These are phyloP conservation scores for Candida namnaoensis DNA, from an alignment of 805 yeast genomes.

Conservation along the genomic window DNA sequence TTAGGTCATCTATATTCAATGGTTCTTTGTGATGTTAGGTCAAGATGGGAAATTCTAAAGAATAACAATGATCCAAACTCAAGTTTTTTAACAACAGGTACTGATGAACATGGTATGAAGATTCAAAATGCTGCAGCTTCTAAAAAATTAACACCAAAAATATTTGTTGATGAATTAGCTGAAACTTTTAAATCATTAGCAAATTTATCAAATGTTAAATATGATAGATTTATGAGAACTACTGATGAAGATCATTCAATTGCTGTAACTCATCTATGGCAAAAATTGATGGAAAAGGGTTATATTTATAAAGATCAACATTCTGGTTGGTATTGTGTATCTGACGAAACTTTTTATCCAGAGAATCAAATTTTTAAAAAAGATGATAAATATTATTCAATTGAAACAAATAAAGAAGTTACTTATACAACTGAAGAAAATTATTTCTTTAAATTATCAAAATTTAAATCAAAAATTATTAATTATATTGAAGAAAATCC, in stretches of 20 bases:
- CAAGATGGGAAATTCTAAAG: conserved; percentile 57
- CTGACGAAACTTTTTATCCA: conserved; percentile 93
- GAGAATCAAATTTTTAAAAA: conserved; percentile 52
- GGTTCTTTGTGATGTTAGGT: conserved; percentile 71
- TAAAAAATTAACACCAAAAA: conserved; percentile 44
- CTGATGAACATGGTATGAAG: conserved; percentile 95
- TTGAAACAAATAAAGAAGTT: conserved; percentile 74
- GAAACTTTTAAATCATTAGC: conserved; percentile 60
- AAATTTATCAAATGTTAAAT: conserved; percentile 40
- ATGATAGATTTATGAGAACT: conserved; percentile 80
- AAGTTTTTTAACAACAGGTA: conserved; percentile 69
- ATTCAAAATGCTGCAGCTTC: conserved; percentile 77
- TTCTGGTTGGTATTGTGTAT: conserved; percentile 89
- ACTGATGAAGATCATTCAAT: conserved; percentile 73
- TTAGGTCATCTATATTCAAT: conserved; percentile 88
- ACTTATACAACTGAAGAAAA: conserved; percentile 70
- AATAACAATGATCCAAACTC: conserved; percentile 23
- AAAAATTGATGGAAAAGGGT: conserved; percentile 44
- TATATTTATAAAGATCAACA: conserved; percentile 78
- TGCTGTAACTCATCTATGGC: conserved; percentile 70
- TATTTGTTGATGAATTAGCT: conserved; percentile 66
- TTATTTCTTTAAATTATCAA: conserved; percentile 72
- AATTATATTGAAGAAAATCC: conserved; percentile 39
- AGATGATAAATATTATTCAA: conserved; percentile 32
- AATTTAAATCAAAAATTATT: conserved; percentile 48